Evolutionary conservation across 140 eudicot genomes (phyloP).

Genomic region (Ambrosia hybrid): DNA sequence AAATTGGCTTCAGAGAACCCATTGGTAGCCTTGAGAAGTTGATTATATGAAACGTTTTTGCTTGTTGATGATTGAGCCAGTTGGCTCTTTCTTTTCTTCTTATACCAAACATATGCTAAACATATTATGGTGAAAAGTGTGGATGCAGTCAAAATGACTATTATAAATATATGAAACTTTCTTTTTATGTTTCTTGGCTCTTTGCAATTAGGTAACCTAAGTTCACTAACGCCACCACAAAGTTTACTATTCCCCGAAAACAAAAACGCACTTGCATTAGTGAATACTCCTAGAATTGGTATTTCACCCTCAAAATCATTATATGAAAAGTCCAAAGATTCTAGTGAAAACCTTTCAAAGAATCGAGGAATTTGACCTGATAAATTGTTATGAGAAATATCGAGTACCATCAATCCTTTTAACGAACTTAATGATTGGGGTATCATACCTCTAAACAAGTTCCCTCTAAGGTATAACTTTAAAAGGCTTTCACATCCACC

Average conservation of each 20-base stretch:
- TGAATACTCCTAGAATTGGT: slow-evolving; percentile 28
- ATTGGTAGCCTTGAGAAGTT: slow-evolving; percentile 35
- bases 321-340: slow-evolving; percentile 18
- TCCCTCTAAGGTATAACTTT: not conserved
- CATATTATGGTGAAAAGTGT: not conserved
- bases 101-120: slow-evolving; percentile 3
- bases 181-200: not conserved
- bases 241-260: slow-evolving; percentile 24
- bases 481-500: slow-evolving; percentile 11
- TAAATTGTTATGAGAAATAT: slow-evolving; percentile 12
- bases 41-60: slow-evolving; percentile 10
- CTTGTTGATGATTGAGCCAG: not conserved
- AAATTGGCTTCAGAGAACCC: slow-evolving; percentile 37
- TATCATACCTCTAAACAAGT: not conserved
- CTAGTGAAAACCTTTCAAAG: not conserved
- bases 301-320: slow-evolving; percentile 38
- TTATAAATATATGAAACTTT: not conserved
- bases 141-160: not conserved
- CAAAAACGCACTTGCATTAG: slow-evolving; percentile 18
- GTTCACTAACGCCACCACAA: slow-evolving; percentile 33
- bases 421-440: slow-evolving; percentile 14
- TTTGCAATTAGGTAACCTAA: slow-evolving; percentile 28
- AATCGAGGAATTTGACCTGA: slow-evolving; percentile 11
- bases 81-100: slow-evolving; percentile 8
- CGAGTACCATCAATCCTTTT: slow-evolving; percentile 4